These are phyloP conservation scores for Phylloporus rhodoxanthus DNA, from an alignment of 768 basidiomycete species.

Conservation along the genomic window DNA sequence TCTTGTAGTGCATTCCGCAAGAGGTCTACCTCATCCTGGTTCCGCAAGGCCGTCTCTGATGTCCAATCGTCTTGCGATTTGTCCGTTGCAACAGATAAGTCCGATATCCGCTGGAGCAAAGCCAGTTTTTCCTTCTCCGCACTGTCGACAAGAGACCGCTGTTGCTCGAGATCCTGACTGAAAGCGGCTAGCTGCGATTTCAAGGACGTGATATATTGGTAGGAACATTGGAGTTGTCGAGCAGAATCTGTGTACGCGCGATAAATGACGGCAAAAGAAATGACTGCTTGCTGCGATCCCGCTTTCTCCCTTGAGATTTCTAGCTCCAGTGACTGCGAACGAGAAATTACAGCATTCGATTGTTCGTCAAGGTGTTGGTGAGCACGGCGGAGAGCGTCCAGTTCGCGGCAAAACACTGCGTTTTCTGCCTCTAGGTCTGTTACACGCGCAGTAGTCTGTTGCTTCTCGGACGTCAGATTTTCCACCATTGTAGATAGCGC, in stretches of 20 bases:
- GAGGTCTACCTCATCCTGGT: conserved; percentile 30
- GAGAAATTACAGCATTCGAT: conserved; percentile 2
- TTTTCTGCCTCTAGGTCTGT: conserved; percentile 15
- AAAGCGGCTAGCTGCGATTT: conserved; percentile 14
- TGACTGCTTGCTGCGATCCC: conserved; percentile 14
- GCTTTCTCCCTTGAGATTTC: conserved; percentile 3
- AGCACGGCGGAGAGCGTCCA: conserved; percentile 11
- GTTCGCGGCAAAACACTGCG: conserved; percentile 8
- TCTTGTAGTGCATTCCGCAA: conserved; percentile 36
- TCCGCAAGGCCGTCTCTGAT: neutral
- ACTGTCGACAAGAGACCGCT: neutral
- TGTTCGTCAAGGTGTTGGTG: conserved; percentile 9
- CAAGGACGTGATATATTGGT: conserved; percentile 7
- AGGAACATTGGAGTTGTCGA: conserved; percentile 10
- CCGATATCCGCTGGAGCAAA: conserved; percentile 10
- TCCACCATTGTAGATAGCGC: conserved; percentile 35
- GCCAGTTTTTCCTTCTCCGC: conserved; percentile 9
- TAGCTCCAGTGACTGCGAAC: conserved; percentile 9
- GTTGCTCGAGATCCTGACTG: conserved; percentile 15
- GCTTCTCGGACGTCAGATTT: conserved; percentile 32
- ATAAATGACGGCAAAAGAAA: conserved; percentile 23
- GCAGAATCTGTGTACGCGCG: conserved; percentile 12
- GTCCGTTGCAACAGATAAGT: neutral
- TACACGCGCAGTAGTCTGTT: conserved; percentile 17
- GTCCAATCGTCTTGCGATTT: neutral